Conservation (phyloP, 495 filamentous ascomycete species). For the Talaromyces trachyspermus region DNA sequence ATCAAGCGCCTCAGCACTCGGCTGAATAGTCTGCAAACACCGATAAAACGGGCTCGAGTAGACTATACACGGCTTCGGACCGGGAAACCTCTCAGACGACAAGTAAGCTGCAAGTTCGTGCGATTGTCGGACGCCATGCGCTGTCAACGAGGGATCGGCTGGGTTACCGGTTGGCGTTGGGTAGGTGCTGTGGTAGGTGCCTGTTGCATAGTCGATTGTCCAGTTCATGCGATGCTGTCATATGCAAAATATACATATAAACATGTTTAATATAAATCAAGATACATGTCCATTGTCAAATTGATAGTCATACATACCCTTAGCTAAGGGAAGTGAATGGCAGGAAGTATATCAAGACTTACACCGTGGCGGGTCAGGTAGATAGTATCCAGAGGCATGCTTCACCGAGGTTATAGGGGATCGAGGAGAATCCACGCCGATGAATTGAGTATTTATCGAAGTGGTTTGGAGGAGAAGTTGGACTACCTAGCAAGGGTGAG, state of each 20-base stretch:
- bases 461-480: too few species aligned
- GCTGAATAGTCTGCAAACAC: constrained; percentile 80
- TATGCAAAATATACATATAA: neutral
- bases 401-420: too few species aligned
- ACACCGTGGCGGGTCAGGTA: constrained; percentile 85
- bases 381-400: constrained; percentile 63
- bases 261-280: too few species aligned
- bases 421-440: too few species aligned
- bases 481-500: neutral
- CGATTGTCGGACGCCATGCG: constrained; percentile 79
- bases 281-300: too few species aligned
- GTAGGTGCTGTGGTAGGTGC: constrained; percentile 59
- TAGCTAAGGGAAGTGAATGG: too few species aligned
- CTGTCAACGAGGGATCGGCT: constrained; percentile 78
- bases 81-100: constrained; percentile 49
- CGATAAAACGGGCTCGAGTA: constrained; percentile 88
- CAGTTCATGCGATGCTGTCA: constrained; percentile 80
- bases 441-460: too few species aligned
- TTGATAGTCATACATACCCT: too few species aligned
- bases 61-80: constrained; percentile 56
- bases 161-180: constrained; percentile 77
- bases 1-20: constrained; percentile 50
- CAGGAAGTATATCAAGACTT: too few species aligned
- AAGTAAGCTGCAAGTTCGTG: constrained; percentile 66
- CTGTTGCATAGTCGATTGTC: constrained; percentile 71